Evolutionary conservation across 805 yeast species (phyloP), one percentile per base, ranked within the genome.

Genomic region (Nakazawaea anatomiae): DNA sequence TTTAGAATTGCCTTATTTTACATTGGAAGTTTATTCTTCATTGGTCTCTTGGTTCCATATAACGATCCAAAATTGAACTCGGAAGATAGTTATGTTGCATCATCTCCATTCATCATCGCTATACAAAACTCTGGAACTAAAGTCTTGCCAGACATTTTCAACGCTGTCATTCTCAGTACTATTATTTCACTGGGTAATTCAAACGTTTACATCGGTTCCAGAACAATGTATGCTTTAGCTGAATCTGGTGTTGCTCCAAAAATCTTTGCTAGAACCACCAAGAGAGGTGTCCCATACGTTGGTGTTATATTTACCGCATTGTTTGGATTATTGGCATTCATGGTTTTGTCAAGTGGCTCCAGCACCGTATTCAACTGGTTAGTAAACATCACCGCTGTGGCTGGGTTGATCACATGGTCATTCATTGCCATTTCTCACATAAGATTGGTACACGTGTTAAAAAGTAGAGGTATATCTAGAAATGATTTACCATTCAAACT

Each of bases 141-240:
- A 53, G 75, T 83, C 3, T 68, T 86, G 53, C 88, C 90, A 44
- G 75, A 79, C 60, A 82, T 86, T 49, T 82, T 86, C 67, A 86
- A 86, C 62, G 91, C 85, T 14, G 84, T 85, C 48, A 80, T 86
- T 54, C 63, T 86, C 44, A 57, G 76, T 27, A 82, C 91, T 14
- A 78, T 85, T 52, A 74, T 84, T 46, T 85, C 91, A n/a, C 90
- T 92, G 30, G 92, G 84, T 63, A 86, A 86, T 69, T 84, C 90
- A 11, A 83, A 84, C 61, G 74, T 85, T 32, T 85, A 85, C 66
- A 80, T 83, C 57, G 85, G 89, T 41, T 84, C 90, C 3, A 73
- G 94, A 68, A 72, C 83, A 42, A 63, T 86, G 47, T 84, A 75
- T 60, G 80, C 83, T n/a, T 71, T 86, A 62, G 82, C 87, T n/a